phyloP scores from a whole-genome alignment of 2,329 filamentous ascomycete species.

The Malbranchea zuffiana region DNA sequence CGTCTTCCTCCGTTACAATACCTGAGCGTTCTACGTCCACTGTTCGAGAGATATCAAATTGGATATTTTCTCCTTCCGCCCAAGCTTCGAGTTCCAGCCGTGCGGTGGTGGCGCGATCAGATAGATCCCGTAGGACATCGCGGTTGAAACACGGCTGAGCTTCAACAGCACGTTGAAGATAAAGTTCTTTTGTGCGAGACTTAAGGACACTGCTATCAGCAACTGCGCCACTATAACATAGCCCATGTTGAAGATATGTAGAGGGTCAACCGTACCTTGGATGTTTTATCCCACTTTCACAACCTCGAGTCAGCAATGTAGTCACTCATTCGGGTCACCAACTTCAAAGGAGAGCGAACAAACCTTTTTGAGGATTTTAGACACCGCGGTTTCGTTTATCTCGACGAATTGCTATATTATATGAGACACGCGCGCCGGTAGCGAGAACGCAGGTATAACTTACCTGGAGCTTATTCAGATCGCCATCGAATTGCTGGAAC shows the following conservation, averaged over 20 bases:
- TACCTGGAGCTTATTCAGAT: slow-evolving; percentile 82
- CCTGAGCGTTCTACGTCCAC: slow-evolving; percentile 30
- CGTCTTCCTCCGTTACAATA: slow-evolving; percentile 63
- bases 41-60: slow-evolving; percentile 51
- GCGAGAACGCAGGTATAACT: slow-evolving; percentile 16
- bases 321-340: slow-evolving; percentile 6
- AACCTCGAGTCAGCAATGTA: slow-evolving; percentile 19
- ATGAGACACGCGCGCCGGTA: slow-evolving; percentile 6
- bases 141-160: slow-evolving; percentile 98
- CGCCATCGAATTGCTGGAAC: slow-evolving; percentile 92
- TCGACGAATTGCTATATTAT: slow-evolving; percentile 87
- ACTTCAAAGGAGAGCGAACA: slow-evolving; percentile 18
- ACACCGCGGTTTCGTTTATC: slow-evolving; percentile 94
- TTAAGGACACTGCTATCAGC: slow-evolving; percentile 28
- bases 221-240: too few species aligned
- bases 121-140: slow-evolving; percentile 90
- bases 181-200: slow-evolving; percentile 95
- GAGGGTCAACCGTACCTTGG: slow-evolving; percentile 51
- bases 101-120: slow-evolving; percentile 93
- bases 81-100: slow-evolving; percentile 88
- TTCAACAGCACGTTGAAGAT: slow-evolving; percentile 88
- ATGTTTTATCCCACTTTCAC: slow-evolving; percentile 87
- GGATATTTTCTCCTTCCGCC: slow-evolving; percentile 91
- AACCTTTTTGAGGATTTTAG: slow-evolving; percentile 94
- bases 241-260: too few species aligned